Conservation (phyloP, 2,329 filamentous ascomycete species). For the Epichloe brachyelytri region DNA sequence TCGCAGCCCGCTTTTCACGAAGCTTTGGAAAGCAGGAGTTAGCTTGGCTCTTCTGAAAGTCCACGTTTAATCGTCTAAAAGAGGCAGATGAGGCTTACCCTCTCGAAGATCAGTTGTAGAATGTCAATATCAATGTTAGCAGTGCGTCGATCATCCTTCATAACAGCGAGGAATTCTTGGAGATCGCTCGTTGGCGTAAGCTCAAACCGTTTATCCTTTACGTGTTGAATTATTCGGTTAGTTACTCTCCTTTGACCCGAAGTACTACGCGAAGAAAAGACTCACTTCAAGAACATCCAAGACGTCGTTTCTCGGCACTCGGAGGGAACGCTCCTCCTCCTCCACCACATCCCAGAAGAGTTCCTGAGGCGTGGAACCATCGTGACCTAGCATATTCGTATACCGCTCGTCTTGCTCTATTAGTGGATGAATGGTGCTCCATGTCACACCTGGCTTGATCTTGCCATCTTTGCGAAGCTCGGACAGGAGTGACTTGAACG, state of each 20-base stretch:
- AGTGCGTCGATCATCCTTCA: constrained; percentile 79
- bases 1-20: constrained; percentile 72
- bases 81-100: constrained; percentile 34
- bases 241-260: neutral
- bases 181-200: constrained; percentile 75
- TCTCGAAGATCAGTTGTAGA: constrained; percentile 70
- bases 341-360: constrained; percentile 94
- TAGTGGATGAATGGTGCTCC: constrained; percentile 65
- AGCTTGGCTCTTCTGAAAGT: neutral
- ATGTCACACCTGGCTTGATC: constrained; percentile 83
- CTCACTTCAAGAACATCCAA: constrained; percentile 79
- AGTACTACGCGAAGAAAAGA: constrained; percentile 8
- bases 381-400: constrained; percentile 66
- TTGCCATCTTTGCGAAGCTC: constrained; percentile 64
- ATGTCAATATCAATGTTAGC: constrained; percentile 73
- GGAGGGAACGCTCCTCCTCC: constrained; percentile 80
- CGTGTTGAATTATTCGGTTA: constrained; percentile 5
- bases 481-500: constrained; percentile 59
- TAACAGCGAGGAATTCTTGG: constrained; percentile 72
- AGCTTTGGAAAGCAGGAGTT: constrained; percentile 34
- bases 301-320: constrained; percentile 68
- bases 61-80: neutral
- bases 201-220: constrained; percentile 80
- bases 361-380: constrained; percentile 75
- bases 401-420: constrained; percentile 77